Base-by-base conservation (phyloP, 1,284 basidiomycete genomes). In the Trametes sp. region DNA sequence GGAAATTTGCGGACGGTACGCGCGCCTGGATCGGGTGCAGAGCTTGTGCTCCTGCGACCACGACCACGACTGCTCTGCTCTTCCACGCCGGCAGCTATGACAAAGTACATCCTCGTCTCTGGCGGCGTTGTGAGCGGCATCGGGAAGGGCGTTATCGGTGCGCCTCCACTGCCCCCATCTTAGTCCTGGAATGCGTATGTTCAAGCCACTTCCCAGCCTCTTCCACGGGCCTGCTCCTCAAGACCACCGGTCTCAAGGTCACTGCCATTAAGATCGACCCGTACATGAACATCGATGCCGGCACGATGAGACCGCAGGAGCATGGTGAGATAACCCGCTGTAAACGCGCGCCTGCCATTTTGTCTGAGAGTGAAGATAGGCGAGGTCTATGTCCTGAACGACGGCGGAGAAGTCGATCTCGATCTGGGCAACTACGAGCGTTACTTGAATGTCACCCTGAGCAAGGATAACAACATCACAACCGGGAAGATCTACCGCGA, bases 201-300 rank as follows among this genome's bases (percentile, higher is more conserved):
- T 75, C 65, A 74, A 72, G 57, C 54, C 28, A 36, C 29, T 51
- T 61, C 70, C 60, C 65, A 96, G 96, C 97, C 71, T 99, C 97
- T 45, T 98, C 96, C 64, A 98, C 98, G 19, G 97, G 97, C 67
- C 84, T 99, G 55, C 85, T 99, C 57, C 85, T 99, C 76, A 98
- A 98, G 83, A 98, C 95, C 52, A 89, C 92, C 35, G 97, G 97
- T 49, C 84, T 98, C 68, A 97, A 96, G 78, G 97, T 98, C 73
- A 99, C 98, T 2, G 93, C 98, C 28, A 98, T 99, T 84, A 99
- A 99, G 82, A 98, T 99, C 72, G 97, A 99, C 78, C 97, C 97
- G 24, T 99, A 99, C 76, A 98, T 99, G 96, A 99, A 99, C 82
- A 98, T 99, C 73, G 97, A 99, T 85, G 98, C 97, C 38, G 98